Base-by-base conservation (phyloP, 2,329 filamentous ascomycete genomes). In the Cordyceps fumosorosea region DNA sequence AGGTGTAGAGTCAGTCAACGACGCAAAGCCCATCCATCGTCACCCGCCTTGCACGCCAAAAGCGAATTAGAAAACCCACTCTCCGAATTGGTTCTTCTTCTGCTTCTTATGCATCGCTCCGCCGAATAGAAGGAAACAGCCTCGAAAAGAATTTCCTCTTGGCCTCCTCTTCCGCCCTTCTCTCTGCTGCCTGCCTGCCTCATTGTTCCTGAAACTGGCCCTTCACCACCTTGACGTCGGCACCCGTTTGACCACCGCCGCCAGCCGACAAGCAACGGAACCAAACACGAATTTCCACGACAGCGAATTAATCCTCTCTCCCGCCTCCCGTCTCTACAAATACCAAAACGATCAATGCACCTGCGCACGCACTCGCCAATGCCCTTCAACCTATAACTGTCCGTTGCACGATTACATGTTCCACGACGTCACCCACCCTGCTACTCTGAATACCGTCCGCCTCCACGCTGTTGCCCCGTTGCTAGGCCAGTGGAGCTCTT, bases 361-460 rank as follows among this genome's bases (percentile, higher is more conserved):
- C 44, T 26, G 44, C 37, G 22, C 48, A 40, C 32, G 29, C 34
- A 29, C 42, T 26, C 40, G 40, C 42, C 50, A 47, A 53, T 60
- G 24, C 50, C 29, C 34, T 37, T 40, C 20, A 20, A 55, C 22
- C 34, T 40, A 40, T 55, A 20, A 47, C 14, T 6, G 12, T 6
- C 26, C 44, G 26, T n/a, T 37, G 29, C 24, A 45, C 58, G 48
- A 47, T 14, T 45, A 45, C 53, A 56, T 45, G 60, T 34, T 22
- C 44, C 53, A 50, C 60, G 51, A 60, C 59, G 64, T 64, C 65
- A 63, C 62, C 67, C 66, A 71, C 67, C 65, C 65, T 58, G 61
- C 66, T 58, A 59, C 66, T 66, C 24, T 62, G 22, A 64, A 24
- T 20, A 58, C 63, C 48, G 29, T 4, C 29, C 29, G 64, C 65